Evolutionary conservation across 1,139 yeast genomes (phyloP).

Genomic region (Candida buenavistaensis): DNA sequence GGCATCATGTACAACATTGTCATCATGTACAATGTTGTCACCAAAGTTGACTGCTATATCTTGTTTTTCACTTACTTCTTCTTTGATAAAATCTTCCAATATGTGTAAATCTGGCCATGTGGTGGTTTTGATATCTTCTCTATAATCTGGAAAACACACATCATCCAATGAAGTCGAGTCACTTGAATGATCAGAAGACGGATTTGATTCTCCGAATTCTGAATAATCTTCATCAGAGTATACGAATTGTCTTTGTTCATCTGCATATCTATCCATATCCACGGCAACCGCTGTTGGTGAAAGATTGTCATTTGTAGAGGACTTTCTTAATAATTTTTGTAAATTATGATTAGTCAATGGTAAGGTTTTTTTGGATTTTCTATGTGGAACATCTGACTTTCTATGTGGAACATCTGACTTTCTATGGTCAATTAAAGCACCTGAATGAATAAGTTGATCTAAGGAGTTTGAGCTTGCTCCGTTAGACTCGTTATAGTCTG

Average conservation of each 20-base stretch:
- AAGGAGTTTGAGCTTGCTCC: constrained; percentile 6
- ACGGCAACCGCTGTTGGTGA: constrained; percentile 30
- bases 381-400: constrained; percentile 25
- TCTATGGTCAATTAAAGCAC: constrained; percentile 38
- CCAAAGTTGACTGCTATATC: constrained; percentile 26
- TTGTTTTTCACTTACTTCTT: constrained; percentile 45
- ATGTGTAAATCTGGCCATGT: constrained; percentile 83
- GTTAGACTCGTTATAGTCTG: too few species aligned
- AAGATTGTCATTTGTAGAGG: constrained; percentile 11
- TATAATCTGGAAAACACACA: constrained; percentile 74
- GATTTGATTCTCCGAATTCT: constrained; percentile 61
- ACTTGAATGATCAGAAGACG: constrained; percentile 69
- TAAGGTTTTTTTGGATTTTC: too few species aligned
- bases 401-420: constrained; percentile 33
- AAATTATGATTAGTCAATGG: constrained; percentile 43
- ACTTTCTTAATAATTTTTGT: constrained; percentile 23
- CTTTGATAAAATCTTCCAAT: constrained; percentile 71
- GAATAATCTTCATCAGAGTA: constrained; percentile 25
- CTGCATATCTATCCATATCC: constrained; percentile 41
- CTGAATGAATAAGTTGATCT: constrained; percentile 15
- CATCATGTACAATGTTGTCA: constrained; percentile 20
- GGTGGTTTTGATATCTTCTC: constrained; percentile 24
- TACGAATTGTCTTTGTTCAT: constrained; percentile 34
- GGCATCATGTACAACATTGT: constrained; percentile 4
- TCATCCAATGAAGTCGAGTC: constrained; percentile 79